Base-by-base conservation (phyloP, 139 green algal genomes). In the Volvox africanus region DNA sequence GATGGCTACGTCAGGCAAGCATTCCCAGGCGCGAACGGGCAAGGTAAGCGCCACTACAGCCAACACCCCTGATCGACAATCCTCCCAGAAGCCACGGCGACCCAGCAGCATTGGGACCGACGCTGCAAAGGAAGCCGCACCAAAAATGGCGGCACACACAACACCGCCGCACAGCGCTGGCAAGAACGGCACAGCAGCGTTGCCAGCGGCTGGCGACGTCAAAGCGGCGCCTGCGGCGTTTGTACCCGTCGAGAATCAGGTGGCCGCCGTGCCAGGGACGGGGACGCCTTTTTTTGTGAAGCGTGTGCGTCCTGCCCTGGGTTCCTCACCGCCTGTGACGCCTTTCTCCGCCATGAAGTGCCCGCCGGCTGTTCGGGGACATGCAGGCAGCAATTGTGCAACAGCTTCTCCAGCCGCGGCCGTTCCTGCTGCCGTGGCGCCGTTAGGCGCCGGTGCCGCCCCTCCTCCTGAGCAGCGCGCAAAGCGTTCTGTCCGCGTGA, bases 251-350 rank as follows among this genome's bases (percentile, higher is more conserved):
- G n/a, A 26, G 33, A 26, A 13, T 61, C 32, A 19, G 36, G 17
- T 5, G 18, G 76, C 76, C 32, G 67, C 35, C 2, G 82, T 9
- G 21, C 16, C 1, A 17, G 83, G 83, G 2, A 35, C 44, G 9
- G 69, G 44, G 20, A 89, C 85, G 69, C 85, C 85, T 6, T 89
- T 89, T 26, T 78, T 89, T 28, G 28, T 89, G 18, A 55, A 61
- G 37, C 85, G 85, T n/a, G 50, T 73, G 68, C 85, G 85, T 44
- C 85, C 69, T 11, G 85, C 61, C 19, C 24, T 62, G n/a, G 37
- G 24, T 0, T 30, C 61, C 1, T 82, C 85, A 17, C 85, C 85
- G 17, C 85, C 85, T 2, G 18, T 89, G 17, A 89, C 85, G 17
- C 85, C 85, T 3, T 89, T 89, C n/a, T 69, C 68, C 0, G 5